A percentile compares a stretch with the other conserved stretches of the same genome.
Evolutionary conservation across 176 grass and related monocot genomes (phyloP).

Genomic region (Phoenix roebelenii): DNA sequence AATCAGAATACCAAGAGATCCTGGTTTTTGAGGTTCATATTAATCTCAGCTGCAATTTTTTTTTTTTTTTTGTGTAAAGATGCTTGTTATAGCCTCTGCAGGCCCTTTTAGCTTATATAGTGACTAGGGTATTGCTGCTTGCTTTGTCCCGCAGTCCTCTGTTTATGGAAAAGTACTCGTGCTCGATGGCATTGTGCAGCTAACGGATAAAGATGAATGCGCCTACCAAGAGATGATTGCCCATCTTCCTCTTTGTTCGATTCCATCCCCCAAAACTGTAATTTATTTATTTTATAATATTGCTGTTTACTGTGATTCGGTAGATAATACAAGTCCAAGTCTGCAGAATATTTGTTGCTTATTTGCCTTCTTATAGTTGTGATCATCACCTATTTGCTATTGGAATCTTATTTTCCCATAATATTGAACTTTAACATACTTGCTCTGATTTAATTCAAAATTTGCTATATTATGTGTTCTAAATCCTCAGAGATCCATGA

Average conservation of each 20-base stretch:
- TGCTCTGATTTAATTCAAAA: too few species aligned
- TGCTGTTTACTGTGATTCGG: neutral
- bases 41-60: slow-evolving; percentile 1
- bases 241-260: slow-evolving; percentile 88
- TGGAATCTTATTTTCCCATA: too few species aligned
- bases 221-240: slow-evolving; percentile 99
- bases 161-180: slow-evolving; percentile 92
- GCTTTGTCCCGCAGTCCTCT: slow-evolving; percentile 46
- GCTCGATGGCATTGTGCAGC: slow-evolving; percentile 94
- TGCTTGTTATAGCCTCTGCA: too few species aligned
- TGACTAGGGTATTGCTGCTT: too few species aligned
- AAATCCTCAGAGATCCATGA: too few species aligned
- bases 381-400: too few species aligned
- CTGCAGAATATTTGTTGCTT: too few species aligned
- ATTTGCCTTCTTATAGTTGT: too few species aligned
- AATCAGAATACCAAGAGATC: slow-evolving; percentile 83
- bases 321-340: neutral
- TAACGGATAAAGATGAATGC: slow-evolving; percentile 98
- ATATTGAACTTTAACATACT: too few species aligned
- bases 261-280: slow-evolving; percentile 92
- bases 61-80: too few species aligned
- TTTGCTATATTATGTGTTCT: too few species aligned
- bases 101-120: too few species aligned
- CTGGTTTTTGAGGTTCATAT: slow-evolving; percentile 77
- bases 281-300: slow-evolving; percentile 1